phyloP scores from a whole-genome alignment of 768 basidiomycete genomes.

The Lactarius sanguifluus region DNA sequence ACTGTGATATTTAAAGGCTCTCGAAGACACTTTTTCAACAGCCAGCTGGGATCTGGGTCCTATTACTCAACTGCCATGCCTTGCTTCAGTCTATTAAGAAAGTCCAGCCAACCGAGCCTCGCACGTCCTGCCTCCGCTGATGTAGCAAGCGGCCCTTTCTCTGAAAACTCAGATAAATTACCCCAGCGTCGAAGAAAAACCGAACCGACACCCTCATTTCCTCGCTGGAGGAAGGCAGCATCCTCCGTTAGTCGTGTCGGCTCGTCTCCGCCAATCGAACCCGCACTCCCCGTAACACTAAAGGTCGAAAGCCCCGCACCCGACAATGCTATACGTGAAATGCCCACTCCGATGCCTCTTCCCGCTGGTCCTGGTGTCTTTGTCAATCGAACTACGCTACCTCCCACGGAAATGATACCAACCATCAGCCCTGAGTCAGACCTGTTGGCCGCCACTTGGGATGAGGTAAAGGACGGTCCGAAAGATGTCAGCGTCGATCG shows the following conservation, averaged over 20 bases:
- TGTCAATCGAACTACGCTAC: background rate
- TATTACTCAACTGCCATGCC: background rate
- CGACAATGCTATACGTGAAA: background rate
- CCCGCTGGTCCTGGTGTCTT: background rate
- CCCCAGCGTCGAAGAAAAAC: background rate
- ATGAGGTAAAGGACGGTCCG: conserved; percentile 3
- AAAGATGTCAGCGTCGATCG: background rate
- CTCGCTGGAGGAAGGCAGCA: background rate
- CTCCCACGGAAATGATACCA: background rate
- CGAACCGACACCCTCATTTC: background rate
- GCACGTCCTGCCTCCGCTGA: background rate
- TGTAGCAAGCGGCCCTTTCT: background rate
- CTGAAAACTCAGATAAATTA: background rate
- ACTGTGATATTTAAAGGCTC: background rate
- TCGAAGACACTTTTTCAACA: background rate
- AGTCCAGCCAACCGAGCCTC: background rate
- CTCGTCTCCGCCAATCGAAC: background rate
- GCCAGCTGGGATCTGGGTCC: background rate
- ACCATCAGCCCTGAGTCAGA: background rate
- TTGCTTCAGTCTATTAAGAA: conserved; percentile 8
- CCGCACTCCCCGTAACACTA: background rate
- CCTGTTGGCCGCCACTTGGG: conserved; percentile 2
- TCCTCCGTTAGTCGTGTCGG: background rate
- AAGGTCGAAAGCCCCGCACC: background rate
- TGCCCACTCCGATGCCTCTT: background rate